Conservation (phyloP, 106 monocot species). For the Iris macrosiphon region DNA sequence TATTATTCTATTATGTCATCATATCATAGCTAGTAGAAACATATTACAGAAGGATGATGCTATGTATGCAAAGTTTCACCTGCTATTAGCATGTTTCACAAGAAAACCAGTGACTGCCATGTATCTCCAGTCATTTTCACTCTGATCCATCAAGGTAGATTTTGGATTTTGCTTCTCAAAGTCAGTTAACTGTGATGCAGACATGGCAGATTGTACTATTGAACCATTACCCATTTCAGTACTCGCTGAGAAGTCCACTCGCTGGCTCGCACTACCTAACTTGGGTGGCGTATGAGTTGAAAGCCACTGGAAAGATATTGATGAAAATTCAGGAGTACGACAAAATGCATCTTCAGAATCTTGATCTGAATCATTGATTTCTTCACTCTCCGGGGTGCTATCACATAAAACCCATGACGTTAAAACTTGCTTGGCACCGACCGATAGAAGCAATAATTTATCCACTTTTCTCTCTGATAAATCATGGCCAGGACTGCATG, state of each 20-base stretch:
- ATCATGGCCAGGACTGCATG: constrained; percentile 5
- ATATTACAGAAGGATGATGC: neutral
- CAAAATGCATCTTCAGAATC: constrained; percentile 7
- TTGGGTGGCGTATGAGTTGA: constrained; percentile 72
- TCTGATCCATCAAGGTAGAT: constrained; percentile 16
- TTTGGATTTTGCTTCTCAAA: constrained; percentile 2
- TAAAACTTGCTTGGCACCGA: constrained; percentile 92
- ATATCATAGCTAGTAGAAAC: too few relatives aligned
- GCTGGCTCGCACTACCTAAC: constrained; percentile 15
- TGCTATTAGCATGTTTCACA: constrained; percentile 42
- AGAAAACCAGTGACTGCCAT: constrained; percentile 91
- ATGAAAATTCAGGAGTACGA: constrained; percentile 8
- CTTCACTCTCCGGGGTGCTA: constrained; percentile 6
- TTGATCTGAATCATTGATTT: neutral
- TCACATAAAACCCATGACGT: constrained; percentile 75
- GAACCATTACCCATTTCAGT: constrained; percentile 10
- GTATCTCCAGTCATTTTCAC: constrained; percentile 97
- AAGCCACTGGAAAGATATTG: constrained; percentile 79
- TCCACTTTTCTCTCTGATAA: constrained; percentile 18
- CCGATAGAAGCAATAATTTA: constrained; percentile 60
- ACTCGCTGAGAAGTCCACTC: constrained; percentile 4
- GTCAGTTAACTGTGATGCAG: constrained; percentile 12
- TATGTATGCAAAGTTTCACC: constrained; percentile 17
- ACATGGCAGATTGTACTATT: neutral
- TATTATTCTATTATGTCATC: neutral